A percentile compares a stretch with the other conserved stretches of the same genome.
Evolutionary conservation across 208 protist genomes (phyloP).

Genomic region (Tritrichomonas foetus): DNA sequence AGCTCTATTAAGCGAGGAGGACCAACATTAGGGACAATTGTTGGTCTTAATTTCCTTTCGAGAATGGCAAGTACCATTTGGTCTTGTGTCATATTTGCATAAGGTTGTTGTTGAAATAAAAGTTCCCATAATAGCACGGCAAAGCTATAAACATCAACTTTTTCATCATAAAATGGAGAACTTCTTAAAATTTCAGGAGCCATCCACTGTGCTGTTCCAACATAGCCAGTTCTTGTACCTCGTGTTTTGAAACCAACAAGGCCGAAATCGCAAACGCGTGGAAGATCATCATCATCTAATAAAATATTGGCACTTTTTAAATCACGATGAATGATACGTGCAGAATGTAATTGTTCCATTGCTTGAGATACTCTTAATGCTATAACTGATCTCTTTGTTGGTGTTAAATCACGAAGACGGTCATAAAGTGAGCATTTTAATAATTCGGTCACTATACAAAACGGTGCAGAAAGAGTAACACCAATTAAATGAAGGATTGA

Average conservation of each 20-base stretch:
- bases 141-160: constrained; percentile 57
- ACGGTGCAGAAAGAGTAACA: constrained; percentile 1
- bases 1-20: background rate
- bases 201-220: constrained; percentile 41
- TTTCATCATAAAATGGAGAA: constrained; percentile 48
- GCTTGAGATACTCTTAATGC: constrained; percentile 50
- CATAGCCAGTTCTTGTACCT: background rate
- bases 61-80: background rate
- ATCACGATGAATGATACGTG: constrained; percentile 58
- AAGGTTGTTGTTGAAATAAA: constrained; percentile 51
- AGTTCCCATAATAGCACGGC: constrained; percentile 60
- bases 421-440: background rate
- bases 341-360: constrained; percentile 59
- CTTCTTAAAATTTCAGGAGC: constrained; percentile 35
- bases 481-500: background rate
- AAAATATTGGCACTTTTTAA: constrained; percentile 58
- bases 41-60: background rate
- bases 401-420: background rate
- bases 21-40: background rate
- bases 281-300: constrained; percentile 40
- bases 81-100: background rate
- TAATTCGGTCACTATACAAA: constrained; percentile 21
- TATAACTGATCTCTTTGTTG: constrained; percentile 38
- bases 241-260: background rate
- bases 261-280: constrained; percentile 37